phyloP scores from a whole-genome alignment of 2,329 filamentous ascomycete genomes.

The Dactylellina haptotyla region DNA sequence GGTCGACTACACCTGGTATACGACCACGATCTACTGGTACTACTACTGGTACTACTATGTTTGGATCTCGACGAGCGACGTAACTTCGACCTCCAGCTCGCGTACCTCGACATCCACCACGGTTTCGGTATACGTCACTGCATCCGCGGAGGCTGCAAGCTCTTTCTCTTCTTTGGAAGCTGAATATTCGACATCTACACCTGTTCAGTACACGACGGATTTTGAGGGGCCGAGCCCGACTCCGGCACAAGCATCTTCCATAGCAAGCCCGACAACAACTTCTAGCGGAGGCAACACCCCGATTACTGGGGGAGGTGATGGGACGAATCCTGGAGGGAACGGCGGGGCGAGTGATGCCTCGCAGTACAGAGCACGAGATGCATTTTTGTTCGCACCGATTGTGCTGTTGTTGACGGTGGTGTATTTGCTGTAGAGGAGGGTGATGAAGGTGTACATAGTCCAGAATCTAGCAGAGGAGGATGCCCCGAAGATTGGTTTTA shows the following conservation, averaged over 20 bases:
- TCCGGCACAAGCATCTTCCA: neutral
- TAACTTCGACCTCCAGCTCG: constrained; percentile 42
- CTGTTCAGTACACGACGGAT: constrained; percentile 23
- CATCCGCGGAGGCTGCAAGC: constrained; percentile 3
- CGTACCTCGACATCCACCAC: constrained; percentile 17
- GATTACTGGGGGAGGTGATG: neutral
- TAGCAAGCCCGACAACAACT: constrained; percentile 2
- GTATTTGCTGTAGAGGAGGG: constrained; percentile 29
- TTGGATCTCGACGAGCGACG: constrained; percentile 32
- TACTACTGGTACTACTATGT: constrained; percentile 53
- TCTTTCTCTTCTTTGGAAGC: constrained; percentile 21
- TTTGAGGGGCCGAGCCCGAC: constrained; percentile 38
- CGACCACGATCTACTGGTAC: constrained; percentile 47
- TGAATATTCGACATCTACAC: constrained; percentile 31
- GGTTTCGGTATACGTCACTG: constrained; percentile 38
- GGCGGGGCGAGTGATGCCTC: constrained; percentile 18
- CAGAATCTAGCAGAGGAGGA: neutral
- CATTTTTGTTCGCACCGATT: constrained; percentile 38
- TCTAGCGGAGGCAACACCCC: neutral
- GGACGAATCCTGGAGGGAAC: neutral
- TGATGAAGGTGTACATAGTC: too few species aligned
- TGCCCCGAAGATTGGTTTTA: too few species aligned
- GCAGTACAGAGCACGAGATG: constrained; percentile 33
- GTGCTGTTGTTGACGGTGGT: constrained; percentile 29
- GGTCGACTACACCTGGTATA: constrained; percentile 40